phyloP scores from a whole-genome alignment of 148 eudicot genomes.

The Chenopodium formosanum region DNA sequence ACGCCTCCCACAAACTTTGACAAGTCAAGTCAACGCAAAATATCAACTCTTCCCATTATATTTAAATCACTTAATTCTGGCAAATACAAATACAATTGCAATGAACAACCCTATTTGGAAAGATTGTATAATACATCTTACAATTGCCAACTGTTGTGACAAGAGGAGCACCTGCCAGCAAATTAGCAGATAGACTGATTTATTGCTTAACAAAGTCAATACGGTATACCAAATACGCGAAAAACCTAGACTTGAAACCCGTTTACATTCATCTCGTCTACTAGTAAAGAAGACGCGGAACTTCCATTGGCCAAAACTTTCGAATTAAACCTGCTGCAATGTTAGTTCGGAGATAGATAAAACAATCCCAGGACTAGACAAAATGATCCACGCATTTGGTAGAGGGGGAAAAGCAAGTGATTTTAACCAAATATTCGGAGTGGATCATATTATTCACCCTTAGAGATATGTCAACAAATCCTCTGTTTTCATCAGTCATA shows the following conservation, averaged over 20 bases:
- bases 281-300: background rate
- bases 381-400: background rate
- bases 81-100: background rate
- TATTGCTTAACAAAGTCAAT: background rate
- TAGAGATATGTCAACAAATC: conserved; percentile 3
- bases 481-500: background rate
- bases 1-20: background rate
- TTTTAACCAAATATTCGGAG: background rate
- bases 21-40: conserved; percentile 8
- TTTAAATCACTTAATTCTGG: background rate
- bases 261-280: background rate
- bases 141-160: conserved; percentile 13
- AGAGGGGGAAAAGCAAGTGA: background rate
- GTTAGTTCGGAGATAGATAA: background rate
- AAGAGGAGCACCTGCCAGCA: conserved; percentile 5
- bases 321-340: background rate
- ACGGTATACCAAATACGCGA: background rate
- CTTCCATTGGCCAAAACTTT: background rate
- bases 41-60: background rate
- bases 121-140: background rate
- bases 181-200: background rate
- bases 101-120: conserved; percentile 2
- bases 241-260: background rate
- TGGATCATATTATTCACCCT: conserved; percentile 2
- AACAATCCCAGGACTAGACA: background rate